These are phyloP conservation scores for Solanum sitiens DNA, from an alignment of 257 asterid species.

Conservation along the genomic window DNA sequence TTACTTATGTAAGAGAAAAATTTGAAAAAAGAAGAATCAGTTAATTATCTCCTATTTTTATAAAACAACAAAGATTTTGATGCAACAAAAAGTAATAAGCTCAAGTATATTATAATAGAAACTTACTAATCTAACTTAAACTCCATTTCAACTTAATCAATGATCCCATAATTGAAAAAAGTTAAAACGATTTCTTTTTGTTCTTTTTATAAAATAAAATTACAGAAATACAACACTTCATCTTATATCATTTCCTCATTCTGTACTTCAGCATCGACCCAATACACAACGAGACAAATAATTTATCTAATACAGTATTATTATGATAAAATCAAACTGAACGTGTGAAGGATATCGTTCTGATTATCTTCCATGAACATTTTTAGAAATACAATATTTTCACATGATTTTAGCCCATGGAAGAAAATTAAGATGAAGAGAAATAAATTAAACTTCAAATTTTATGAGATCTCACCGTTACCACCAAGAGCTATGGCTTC, in stretches of 20 bases:
- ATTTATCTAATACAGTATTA: neutral
- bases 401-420: neutral
- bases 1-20: neutral
- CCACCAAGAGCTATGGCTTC: slow-evolving; percentile 12
- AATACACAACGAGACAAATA: neutral
- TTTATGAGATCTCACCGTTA: neutral
- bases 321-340: neutral
- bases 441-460: neutral
- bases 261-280: neutral
- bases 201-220: neutral
- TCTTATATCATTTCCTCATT: neutral
- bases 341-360: neutral
- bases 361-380: neutral
- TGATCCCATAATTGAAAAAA: neutral
- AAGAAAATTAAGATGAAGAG: neutral
- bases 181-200: neutral
- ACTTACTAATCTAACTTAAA: neutral
- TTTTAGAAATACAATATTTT: neutral
- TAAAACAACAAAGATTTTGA: neutral
- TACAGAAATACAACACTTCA: neutral
- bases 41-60: neutral
- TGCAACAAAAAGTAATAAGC: neutral
- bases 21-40: neutral
- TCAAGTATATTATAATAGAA: neutral
- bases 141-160: neutral